phyloP scores from a whole-genome alignment of 306 rosid genomes.

The Datisca glomerata region DNA sequence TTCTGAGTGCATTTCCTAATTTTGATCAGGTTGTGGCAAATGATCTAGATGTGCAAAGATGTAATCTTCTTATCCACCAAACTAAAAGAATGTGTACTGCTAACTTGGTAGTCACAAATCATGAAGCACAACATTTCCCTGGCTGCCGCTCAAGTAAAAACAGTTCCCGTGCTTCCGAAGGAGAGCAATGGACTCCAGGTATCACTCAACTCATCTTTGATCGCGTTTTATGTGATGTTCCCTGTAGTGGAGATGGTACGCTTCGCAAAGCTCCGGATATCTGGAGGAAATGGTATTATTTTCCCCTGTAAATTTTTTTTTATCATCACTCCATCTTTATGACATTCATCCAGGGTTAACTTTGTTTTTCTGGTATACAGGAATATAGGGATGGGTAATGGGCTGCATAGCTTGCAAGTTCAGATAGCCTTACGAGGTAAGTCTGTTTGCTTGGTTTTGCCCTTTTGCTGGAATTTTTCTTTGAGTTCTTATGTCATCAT shows the following conservation, averaged over 20 bases:
- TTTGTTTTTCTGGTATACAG: slow-evolving; percentile 29
- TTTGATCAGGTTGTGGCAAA: slow-evolving; percentile 78
- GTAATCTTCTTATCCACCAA: slow-evolving; percentile 98
- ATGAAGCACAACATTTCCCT: slow-evolving; percentile 98
- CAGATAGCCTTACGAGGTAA: slow-evolving; percentile 84
- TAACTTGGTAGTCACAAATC: slow-evolving; percentile 88
- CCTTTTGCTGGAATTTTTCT: slow-evolving; percentile 1
- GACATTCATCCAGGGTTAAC: too few species aligned
- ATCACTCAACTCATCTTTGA: slow-evolving; percentile 65
- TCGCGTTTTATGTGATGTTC: slow-evolving; percentile 95
- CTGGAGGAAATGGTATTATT: slow-evolving; percentile 90
- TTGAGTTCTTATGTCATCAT: too few species aligned
- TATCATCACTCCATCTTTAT: too few species aligned
- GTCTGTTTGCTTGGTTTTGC: background rate
- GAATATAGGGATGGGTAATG: slow-evolving; percentile 85
- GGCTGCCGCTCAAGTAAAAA: slow-evolving; percentile 61
- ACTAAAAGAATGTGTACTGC: slow-evolving; percentile 99
- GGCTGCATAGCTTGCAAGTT: slow-evolving; percentile 73
- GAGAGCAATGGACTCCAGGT: slow-evolving; percentile 20
- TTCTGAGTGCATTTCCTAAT: slow-evolving; percentile 7
- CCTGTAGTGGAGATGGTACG: slow-evolving; percentile 98
- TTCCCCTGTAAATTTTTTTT: slow-evolving; percentile 1
- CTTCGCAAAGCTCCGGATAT: slow-evolving; percentile 99
- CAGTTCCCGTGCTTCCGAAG: slow-evolving; percentile 17
- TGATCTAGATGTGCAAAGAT: slow-evolving; percentile 95